These are phyloP conservation scores for Aspergillus panamensis DNA, from an alignment of 495 filamentous ascomycete species.

Conservation along the genomic window DNA sequence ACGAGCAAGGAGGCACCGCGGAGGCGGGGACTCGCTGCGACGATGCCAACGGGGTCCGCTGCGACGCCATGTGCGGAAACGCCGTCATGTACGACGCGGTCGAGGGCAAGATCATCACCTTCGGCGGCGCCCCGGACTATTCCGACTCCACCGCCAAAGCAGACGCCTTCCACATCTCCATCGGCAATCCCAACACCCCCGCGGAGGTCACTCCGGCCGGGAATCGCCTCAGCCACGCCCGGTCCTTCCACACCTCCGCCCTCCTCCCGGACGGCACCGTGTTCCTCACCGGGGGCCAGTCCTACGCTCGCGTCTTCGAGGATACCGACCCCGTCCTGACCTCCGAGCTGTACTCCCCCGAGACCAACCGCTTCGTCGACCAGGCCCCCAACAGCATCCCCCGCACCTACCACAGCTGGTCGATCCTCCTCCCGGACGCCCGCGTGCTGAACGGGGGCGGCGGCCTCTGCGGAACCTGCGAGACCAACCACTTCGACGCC, in stretches of 20 bases:
- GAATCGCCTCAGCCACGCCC: conserved; percentile 42
- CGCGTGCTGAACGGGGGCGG: conserved; percentile 54
- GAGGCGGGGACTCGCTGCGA: conserved; percentile 31
- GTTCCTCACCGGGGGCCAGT: conserved; percentile 55
- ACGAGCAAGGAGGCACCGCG: conserved; percentile 33
- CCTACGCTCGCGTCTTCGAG: conserved; percentile 43
- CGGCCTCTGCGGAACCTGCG: conserved; percentile 52
- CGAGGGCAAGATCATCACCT: conserved; percentile 51
- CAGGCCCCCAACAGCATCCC: conserved; percentile 41
- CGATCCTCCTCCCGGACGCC: conserved; percentile 54
- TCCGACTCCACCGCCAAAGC: conserved; percentile 34
- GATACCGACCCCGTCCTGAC: conserved; percentile 40
- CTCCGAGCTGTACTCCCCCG: conserved; percentile 52
- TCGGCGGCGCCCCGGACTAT: conserved; percentile 50
- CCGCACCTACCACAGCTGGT: conserved; percentile 55
- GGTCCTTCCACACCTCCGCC: conserved; percentile 53
- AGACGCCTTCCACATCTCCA: conserved; percentile 49
- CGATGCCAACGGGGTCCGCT: conserved; percentile 24
- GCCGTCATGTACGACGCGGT: conserved; percentile 57
- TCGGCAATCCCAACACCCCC: conserved; percentile 30
- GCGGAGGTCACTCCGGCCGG: conserved; percentile 28
- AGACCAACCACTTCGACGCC: conserved; percentile 54
- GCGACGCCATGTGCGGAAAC: conserved; percentile 52
- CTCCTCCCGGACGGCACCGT: conserved; percentile 56
- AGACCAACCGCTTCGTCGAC: conserved; percentile 33